Evolutionary conservation across 179 eudicot genomes (phyloP), one percentile per base, ranked within the genome.

Genomic region (Drosera spatulata): DNA sequence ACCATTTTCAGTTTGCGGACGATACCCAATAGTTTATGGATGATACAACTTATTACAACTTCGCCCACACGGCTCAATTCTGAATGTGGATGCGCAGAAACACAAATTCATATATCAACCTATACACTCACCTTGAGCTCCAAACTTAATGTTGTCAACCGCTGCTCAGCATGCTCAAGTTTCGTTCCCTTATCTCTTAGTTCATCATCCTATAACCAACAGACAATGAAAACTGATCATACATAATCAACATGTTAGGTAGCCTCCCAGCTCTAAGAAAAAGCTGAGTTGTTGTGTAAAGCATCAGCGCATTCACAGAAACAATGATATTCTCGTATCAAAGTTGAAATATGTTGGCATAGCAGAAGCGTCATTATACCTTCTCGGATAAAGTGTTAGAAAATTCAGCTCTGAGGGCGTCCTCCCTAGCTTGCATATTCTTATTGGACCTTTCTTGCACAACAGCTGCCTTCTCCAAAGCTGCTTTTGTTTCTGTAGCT

Each of bases 391-490:
- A 69, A 60, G 60, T 70, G 49, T 61, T 67, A 15, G 87, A 73
- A 69, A 81, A 90, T 64, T 90, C 96, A 52, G 74, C 83, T 71
- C 97, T 82, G 50, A 90, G 73, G 60, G 79, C 79, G 78, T 85
- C 96, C 78, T 94, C 99, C 68, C 95, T 75, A 53, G 75, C 71
- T 69, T 90, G 97, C 59, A 81, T 87, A 68, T 75, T 84, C 75
- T 81, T 78, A 72, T 73, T 82, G 12, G 91, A 58, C 44, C 97
- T 88, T 58, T 90, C 97, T 69, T 90, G 99, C 48, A 83, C 82
- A 48, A 69, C 76, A 41, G 99, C 91, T 58, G 97, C 99, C 69
- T 90, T 90, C 69, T 83, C 96, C 37, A 94, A 85, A 39, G 99
- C 99, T 62, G 79, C 67, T 77, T 90, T 94, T 10, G 91, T 84